Conservation (phyloP, 2,329 filamentous ascomycete genomes). For the Trichoderma sp. region DNA sequence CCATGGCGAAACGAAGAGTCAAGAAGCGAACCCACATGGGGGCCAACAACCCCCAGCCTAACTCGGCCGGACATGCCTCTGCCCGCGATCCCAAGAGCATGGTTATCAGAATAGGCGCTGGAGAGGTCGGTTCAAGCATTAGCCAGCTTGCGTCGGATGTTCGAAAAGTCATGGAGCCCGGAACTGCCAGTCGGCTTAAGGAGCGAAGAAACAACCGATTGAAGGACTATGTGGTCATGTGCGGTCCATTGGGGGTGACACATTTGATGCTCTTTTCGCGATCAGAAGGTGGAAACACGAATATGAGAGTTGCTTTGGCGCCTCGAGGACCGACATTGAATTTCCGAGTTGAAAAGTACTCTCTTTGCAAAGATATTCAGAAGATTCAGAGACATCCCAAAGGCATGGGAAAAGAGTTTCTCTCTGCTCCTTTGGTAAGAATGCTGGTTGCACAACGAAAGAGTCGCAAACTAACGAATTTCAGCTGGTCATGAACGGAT, state of each 20-base stretch:
- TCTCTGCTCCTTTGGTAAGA: constrained; percentile 77
- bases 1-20: constrained; percentile 77
- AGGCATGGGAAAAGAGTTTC: constrained; percentile 81
- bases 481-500: constrained; percentile 97
- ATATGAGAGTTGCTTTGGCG: constrained; percentile 83
- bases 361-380: constrained; percentile 86
- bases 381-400: constrained; percentile 81
- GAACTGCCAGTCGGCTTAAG: constrained; percentile 85
- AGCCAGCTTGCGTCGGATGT: constrained; percentile 92
- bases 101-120: constrained; percentile 96
- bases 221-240: constrained; percentile 93
- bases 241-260: constrained; percentile 87
- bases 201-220: constrained; percentile 87
- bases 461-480: constrained; percentile 34
- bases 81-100: constrained; percentile 86
- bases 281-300: constrained; percentile 87
- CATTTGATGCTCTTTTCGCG: constrained; percentile 93
- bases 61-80: constrained; percentile 63
- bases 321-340: constrained; percentile 91
- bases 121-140: constrained; percentile 88
- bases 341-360: constrained; percentile 94
- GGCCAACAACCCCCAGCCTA: constrained; percentile 62
- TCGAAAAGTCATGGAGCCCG: constrained; percentile 91
- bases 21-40: constrained; percentile 89
- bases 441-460: background rate